Conservation (phyloP, 1,284 basidiomycete genomes). For the Pseudozyma thailandica region DNA sequence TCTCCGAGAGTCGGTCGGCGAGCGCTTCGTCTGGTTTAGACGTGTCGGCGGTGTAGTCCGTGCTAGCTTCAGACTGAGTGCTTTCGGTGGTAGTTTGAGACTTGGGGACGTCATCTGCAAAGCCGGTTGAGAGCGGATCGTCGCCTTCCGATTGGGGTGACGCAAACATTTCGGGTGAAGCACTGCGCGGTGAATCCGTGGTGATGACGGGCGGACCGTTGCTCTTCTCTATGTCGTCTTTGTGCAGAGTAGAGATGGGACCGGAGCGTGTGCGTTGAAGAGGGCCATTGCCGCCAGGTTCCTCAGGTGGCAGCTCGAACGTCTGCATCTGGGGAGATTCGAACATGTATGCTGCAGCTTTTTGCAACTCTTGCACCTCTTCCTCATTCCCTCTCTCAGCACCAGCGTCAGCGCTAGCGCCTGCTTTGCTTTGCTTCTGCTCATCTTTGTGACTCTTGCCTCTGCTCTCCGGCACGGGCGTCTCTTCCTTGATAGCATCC, state of each 20-base stretch:
- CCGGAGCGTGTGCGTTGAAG: conserved; percentile 32
- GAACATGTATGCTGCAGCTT: conserved; percentile 26
- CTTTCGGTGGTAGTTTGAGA: conserved; percentile 3
- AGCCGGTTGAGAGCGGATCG: not conserved
- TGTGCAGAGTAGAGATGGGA: conserved; percentile 29
- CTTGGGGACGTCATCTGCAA: not conserved
- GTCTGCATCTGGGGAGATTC: conserved; percentile 41
- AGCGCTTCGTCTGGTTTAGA: conserved; percentile 19
- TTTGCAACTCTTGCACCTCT: conserved; percentile 12
- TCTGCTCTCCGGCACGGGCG: conserved; percentile 1
- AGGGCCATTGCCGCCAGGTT: conserved; percentile 31
- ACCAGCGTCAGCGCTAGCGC: not conserved
- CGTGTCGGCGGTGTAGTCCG: conserved; percentile 10
- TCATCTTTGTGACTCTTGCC: too few relatives aligned
- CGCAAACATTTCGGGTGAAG: conserved; percentile 18
- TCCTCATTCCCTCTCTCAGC: not conserved
- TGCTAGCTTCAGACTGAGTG: not conserved
- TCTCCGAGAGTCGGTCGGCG: conserved; percentile 6
- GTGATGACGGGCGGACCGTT: conserved; percentile 20
- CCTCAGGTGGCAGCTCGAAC: conserved; percentile 27
- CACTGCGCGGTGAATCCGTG: conserved; percentile 23
- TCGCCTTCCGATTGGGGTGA: conserved; percentile 18
- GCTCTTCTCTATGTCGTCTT: not conserved
- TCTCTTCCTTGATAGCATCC: conserved; percentile 33
- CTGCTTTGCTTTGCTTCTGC: not conserved